These are phyloP conservation scores for Ceratocystis colombiana DNA, from an alignment of 2,329 filamentous ascomycete genomes.

Conservation along the genomic window DNA sequence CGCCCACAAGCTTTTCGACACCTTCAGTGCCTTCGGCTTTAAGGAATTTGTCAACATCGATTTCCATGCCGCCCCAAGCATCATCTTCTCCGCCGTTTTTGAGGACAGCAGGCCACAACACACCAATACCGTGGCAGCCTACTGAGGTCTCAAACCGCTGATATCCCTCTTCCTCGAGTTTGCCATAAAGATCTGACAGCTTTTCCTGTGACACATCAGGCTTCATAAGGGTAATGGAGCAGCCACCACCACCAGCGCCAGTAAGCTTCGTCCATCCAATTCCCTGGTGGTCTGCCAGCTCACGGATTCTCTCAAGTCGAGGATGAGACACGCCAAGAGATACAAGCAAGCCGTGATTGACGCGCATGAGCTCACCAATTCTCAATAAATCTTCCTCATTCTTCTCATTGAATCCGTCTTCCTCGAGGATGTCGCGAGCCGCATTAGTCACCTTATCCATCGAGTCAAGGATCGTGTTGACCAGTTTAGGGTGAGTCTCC, in stretches of 20 bases:
- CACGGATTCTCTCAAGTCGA: constrained; percentile 78
- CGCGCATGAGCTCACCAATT: constrained; percentile 77
- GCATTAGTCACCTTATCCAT: constrained; percentile 63
- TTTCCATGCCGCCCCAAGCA: constrained; percentile 75
- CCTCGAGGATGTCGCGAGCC: constrained; percentile 45
- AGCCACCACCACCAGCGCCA: constrained; percentile 88
- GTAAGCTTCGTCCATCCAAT: constrained; percentile 98
- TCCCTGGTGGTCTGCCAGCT: constrained; percentile 77
- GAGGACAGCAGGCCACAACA: constrained; percentile 84
- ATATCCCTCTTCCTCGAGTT: constrained; percentile 63
- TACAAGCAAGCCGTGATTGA: constrained; percentile 90
- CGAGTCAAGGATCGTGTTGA: constrained; percentile 69
- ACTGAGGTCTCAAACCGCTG: constrained; percentile 79
- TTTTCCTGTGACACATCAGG: constrained; percentile 49
- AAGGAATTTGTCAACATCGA: constrained; percentile 74
- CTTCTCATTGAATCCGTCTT: constrained; percentile 57
- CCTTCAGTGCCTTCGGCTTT: constrained; percentile 74
- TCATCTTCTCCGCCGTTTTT: constrained; percentile 75
- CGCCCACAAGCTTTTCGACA: constrained; percentile 78
- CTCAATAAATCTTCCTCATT: constrained; percentile 55
- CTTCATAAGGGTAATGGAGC: constrained; percentile 81
- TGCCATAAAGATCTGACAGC: constrained; percentile 53
- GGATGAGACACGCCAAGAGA: constrained; percentile 91
- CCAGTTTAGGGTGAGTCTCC: constrained; percentile 61
- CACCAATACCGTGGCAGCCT: constrained; percentile 85